Conservation (phyloP, 345 rosid genomes). For the Moricandia moricandioides region DNA sequence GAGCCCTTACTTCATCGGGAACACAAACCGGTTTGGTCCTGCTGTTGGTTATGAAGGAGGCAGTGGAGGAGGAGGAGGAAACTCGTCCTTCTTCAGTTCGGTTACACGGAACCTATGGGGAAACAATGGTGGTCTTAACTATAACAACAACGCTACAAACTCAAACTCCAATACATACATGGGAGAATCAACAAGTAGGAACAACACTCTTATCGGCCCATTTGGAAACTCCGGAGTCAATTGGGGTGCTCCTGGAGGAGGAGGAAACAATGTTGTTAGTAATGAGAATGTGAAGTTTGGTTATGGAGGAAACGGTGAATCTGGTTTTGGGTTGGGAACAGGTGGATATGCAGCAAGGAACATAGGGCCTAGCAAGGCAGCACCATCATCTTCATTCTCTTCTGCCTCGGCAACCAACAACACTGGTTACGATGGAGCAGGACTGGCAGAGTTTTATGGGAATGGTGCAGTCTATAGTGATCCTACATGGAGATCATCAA, state of each 20-base stretch:
- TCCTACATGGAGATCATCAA: conserved; percentile 74
- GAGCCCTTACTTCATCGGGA: conserved; percentile 64
- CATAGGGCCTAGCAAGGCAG: conserved; percentile 42
- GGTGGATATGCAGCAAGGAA: conserved; percentile 37
- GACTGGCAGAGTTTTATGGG: conserved; percentile 63
- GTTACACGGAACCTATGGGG: conserved; percentile 78
- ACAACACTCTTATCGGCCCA: conserved; percentile 48
- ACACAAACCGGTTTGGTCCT: conserved; percentile 65
- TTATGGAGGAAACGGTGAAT: conserved; percentile 35
- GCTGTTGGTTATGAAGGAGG: conserved; percentile 61
- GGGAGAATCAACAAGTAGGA: conserved; percentile 51
- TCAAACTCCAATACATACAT: conserved; percentile 39
- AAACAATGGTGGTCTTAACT: conserved; percentile 46
- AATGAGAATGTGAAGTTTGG: conserved; percentile 31
- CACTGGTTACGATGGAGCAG: conserved; percentile 53
- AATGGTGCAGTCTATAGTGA: conserved; percentile 68
- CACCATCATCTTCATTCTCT: conserved; percentile 60
- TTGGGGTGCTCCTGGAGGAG: conserved; percentile 62
- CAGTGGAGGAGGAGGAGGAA: conserved; percentile 49
- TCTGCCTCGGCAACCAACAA: conserved; percentile 43
- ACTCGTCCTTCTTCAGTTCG: conserved; percentile 60
- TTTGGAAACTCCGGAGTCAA: too few relatives aligned
- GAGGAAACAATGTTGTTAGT: conserved; percentile 28
- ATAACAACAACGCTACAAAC: conserved; percentile 33
- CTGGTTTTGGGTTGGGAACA: conserved; percentile 31